Percentiles rank a stretch among this genome's conserved stretches.
Evolutionary conservation across 2,329 filamentous ascomycete genomes (phyloP).

Genomic region (Coniella vitis): DNA sequence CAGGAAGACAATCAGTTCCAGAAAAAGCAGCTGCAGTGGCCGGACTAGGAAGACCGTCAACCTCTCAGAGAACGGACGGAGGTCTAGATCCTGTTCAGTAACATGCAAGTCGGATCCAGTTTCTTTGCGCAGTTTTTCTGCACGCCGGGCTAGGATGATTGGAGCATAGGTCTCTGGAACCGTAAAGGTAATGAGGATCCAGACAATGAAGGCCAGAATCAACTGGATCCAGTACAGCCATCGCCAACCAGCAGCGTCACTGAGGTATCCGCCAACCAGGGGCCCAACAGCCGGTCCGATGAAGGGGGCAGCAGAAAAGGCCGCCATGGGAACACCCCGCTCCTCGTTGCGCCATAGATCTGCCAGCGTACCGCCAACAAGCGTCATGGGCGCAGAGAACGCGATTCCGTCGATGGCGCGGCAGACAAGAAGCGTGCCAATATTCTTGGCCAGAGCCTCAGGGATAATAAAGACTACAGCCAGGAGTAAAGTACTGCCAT

Average conservation of each 20-base stretch:
- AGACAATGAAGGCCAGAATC: slow-evolving; percentile 64
- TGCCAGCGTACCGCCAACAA: slow-evolving; percentile 75
- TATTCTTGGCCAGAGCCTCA: slow-evolving; percentile 69
- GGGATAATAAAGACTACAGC: slow-evolving; percentile 77
- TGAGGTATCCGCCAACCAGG: slow-evolving; percentile 69
- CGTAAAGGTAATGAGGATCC: slow-evolving; percentile 76
- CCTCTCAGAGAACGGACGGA: slow-evolving; percentile 60
- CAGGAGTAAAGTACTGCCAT: slow-evolving; percentile 58
- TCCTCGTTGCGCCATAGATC: slow-evolving; percentile 83
- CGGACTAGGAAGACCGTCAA: slow-evolving; percentile 69
- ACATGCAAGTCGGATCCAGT: slow-evolving; percentile 63
- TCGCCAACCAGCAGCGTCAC: slow-evolving; percentile 65
- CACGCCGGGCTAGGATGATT: slow-evolving; percentile 63
- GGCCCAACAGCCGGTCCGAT: slow-evolving; percentile 73
- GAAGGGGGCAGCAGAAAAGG: slow-evolving; percentile 77
- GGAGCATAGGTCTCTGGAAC: slow-evolving; percentile 86
- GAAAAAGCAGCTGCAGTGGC: slow-evolving; percentile 79
- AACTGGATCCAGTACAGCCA: slow-evolving; percentile 87
- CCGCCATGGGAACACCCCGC: slow-evolving; percentile 79
- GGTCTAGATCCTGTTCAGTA: slow-evolving; percentile 75
- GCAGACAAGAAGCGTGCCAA: slow-evolving; percentile 68
- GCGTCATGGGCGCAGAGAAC: slow-evolving; percentile 79
- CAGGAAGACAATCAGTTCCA: slow-evolving; percentile 78
- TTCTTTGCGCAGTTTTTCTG: slow-evolving; percentile 62
- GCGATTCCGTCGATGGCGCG: slow-evolving; percentile 75